phyloP scores from a whole-genome alignment of 495 filamentous ascomycete species.

The Aspergillus ellipticus region DNA sequence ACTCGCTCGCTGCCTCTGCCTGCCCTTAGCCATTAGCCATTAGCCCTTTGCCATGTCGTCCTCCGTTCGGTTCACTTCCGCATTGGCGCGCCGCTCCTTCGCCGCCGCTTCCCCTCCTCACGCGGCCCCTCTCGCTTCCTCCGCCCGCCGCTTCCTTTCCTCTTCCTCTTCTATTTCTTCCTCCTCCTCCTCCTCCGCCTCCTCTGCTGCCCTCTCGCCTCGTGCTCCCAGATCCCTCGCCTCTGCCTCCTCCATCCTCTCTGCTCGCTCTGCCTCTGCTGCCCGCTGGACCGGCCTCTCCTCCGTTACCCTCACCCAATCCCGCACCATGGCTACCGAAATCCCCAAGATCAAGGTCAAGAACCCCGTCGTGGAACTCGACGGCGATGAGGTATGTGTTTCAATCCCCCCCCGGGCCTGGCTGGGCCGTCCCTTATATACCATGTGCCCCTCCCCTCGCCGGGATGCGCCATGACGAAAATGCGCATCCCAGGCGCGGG shows the following conservation, averaged over 20 bases:
- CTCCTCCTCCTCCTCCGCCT: slow-evolving; percentile 27
- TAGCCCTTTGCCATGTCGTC: too few species aligned
- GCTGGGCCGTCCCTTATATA: slow-evolving; percentile 24
- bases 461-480: slow-evolving; percentile 28
- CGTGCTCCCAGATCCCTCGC: slow-evolving; percentile 24
- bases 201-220: slow-evolving; percentile 24
- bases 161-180: slow-evolving; percentile 17
- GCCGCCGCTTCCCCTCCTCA: slow-evolving; percentile 36
- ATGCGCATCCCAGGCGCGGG: slow-evolving; percentile 28
- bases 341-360: slow-evolving; percentile 88
- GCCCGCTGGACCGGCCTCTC: slow-evolving; percentile 36
- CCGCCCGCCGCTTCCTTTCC: slow-evolving; percentile 13
- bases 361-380: slow-evolving; percentile 95
- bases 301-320: slow-evolving; percentile 30
- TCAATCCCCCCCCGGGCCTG: not conserved
- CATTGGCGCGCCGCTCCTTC: slow-evolving; percentile 37
- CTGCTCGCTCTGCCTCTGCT: slow-evolving; percentile 26
- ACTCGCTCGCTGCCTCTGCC: slow-evolving; percentile 1
- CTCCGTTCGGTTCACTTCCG: slow-evolving; percentile 42
- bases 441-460: slow-evolving; percentile 18
- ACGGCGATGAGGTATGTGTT: slow-evolving; percentile 77
- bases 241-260: slow-evolving; percentile 26
- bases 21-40: slow-evolving; percentile 8
- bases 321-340: slow-evolving; percentile 46
- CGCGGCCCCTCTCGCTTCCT: slow-evolving; percentile 23